Conservation (phyloP, 1,284 basidiomycete genomes). For the Ustilago cynodontis region DNA sequence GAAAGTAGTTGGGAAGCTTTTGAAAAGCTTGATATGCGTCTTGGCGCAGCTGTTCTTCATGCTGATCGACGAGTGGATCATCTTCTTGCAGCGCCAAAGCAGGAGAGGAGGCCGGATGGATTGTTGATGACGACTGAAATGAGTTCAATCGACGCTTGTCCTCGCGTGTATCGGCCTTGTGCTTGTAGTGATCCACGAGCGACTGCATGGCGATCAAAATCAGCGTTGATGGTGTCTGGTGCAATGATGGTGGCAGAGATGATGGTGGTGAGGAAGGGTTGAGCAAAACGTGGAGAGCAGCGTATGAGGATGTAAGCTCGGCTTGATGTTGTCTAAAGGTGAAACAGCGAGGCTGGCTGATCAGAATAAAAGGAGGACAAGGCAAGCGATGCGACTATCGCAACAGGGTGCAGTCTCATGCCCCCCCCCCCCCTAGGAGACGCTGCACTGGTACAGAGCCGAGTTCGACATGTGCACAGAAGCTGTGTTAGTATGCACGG, state of each 20-base stretch:
- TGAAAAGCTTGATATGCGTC: slow-evolving; percentile 4
- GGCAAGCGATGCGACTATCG: neutral
- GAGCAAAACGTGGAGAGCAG: neutral
- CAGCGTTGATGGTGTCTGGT: neutral
- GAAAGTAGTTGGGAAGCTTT: slow-evolving; percentile 11
- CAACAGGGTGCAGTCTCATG: neutral
- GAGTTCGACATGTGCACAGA: neutral
- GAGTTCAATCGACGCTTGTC: neutral
- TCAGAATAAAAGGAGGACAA: neutral
- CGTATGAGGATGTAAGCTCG: neutral
- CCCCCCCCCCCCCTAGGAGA: neutral
- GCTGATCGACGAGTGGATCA: neutral
- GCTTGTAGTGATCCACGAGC: neutral
- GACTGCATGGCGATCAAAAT: neutral
- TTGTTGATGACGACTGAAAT: neutral
- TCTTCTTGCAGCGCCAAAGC: neutral
- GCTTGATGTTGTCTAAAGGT: neutral
- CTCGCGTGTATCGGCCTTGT: neutral
- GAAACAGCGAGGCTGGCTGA: too few species aligned
- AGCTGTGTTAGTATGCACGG: neutral
- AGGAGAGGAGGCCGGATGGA: neutral
- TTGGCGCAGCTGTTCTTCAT: slow-evolving; percentile 5
- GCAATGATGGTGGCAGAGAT: neutral
- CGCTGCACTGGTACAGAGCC: neutral
- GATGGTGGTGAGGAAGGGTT: neutral